phyloP scores from a whole-genome alignment of 2,329 filamentous ascomycete species.

The Fusarium vanettenii region DNA sequence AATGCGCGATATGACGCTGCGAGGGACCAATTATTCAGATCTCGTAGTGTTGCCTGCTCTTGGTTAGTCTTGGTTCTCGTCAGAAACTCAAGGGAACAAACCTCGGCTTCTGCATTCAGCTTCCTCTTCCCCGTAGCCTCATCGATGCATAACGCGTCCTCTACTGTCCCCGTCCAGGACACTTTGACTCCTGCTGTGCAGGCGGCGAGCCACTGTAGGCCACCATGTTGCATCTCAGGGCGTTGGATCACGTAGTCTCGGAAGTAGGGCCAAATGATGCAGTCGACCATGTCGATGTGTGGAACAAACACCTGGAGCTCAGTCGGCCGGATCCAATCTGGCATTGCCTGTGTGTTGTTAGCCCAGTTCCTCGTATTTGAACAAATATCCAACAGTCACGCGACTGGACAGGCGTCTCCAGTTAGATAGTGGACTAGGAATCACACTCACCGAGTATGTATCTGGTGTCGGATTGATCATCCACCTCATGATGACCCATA shows the following conservation, averaged over 20 bases:
- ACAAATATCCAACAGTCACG: too few species aligned
- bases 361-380: too few species aligned
- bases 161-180: not conserved
- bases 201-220: constrained; percentile 12
- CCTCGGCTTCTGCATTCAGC: constrained; percentile 16
- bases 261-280: constrained; percentile 18
- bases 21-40: constrained; percentile 16
- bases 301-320: constrained; percentile 21
- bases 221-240: constrained; percentile 18
- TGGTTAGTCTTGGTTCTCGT: not conserved
- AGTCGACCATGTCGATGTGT: constrained; percentile 20
- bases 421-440: not conserved
- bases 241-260: constrained; percentile 11
- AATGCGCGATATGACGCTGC: constrained; percentile 18
- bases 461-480: constrained; percentile 17
- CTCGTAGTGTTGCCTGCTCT: not conserved
- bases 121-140: not conserved
- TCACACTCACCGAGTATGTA: constrained; percentile 13
- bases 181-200: not conserved
- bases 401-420: too few species aligned
- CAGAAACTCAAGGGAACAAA: not conserved
- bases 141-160: constrained; percentile 6
- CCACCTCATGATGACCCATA: constrained; percentile 18
- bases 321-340: constrained; percentile 12
- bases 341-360: constrained; percentile 2